Conservation (phyloP, 495 filamentous ascomycete species). For the Daldinia loculata region DNA sequence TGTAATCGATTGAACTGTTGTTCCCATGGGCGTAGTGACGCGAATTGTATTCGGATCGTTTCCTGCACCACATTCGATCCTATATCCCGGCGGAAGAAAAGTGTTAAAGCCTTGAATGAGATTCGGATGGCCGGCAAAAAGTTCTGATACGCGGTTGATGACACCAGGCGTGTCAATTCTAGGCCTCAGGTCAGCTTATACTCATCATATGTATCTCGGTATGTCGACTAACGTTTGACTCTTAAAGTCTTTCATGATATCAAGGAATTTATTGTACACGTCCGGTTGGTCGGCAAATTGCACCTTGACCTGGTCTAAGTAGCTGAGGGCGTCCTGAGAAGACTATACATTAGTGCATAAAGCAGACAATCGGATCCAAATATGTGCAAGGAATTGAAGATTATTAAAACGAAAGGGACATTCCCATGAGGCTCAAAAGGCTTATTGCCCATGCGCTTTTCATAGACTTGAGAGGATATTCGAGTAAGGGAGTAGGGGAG, state of each 20-base stretch:
- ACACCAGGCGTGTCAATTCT: conserved; percentile 98
- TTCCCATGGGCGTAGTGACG: conserved; percentile 93
- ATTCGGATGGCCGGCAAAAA: conserved; percentile 96
- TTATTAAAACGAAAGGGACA: background rate
- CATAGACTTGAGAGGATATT: background rate
- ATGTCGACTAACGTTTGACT: conserved; percentile 82
- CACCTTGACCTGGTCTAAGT: conserved; percentile 98
- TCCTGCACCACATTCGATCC: conserved; percentile 92
- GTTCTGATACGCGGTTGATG: conserved; percentile 94
- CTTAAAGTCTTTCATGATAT: conserved; percentile 99
- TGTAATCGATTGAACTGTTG: conserved; percentile 65
- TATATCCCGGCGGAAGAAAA: conserved; percentile 94
- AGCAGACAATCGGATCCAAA: conserved; percentile 3
- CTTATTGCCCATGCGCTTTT: background rate
- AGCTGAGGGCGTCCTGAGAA: conserved; percentile 88
- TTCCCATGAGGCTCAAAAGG: background rate
- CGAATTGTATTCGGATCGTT: conserved; percentile 95
- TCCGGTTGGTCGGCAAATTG: conserved; percentile 97
- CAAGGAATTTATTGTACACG: conserved; percentile 96
- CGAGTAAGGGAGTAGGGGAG: background rate
- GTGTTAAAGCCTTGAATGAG: conserved; percentile 99
- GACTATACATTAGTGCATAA: conserved; percentile 38
- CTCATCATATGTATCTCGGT: background rate
- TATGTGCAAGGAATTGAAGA: background rate
- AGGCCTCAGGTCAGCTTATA: conserved; percentile 20